phyloP scores from a whole-genome alignment of 2,329 filamentous ascomycete species.

The Apiospora saccharicola region DNA sequence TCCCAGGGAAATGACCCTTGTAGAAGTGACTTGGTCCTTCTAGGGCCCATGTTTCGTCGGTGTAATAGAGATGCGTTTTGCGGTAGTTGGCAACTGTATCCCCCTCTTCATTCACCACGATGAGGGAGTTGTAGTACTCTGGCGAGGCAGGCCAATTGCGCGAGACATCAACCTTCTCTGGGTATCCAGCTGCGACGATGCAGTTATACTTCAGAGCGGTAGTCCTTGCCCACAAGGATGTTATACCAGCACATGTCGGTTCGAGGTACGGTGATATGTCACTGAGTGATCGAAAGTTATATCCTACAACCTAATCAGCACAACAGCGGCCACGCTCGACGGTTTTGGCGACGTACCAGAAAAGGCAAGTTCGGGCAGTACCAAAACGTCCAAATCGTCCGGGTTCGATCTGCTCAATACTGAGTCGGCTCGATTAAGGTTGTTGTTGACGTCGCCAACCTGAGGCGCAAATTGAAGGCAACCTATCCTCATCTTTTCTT shows the following conservation, averaged over 20 bases:
- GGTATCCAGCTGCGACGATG: slow-evolving; percentile 75
- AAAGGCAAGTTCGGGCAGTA: slow-evolving; percentile 81
- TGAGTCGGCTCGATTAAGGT: slow-evolving; percentile 71
- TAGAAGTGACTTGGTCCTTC: slow-evolving; percentile 63
- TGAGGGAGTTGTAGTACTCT: slow-evolving; percentile 53
- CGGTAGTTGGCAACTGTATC: slow-evolving; percentile 68
- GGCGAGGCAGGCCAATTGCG: slow-evolving; percentile 56
- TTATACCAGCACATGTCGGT: slow-evolving; percentile 68
- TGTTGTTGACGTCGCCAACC: slow-evolving; percentile 74
- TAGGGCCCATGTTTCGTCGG: slow-evolving; percentile 68
- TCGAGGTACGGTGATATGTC: slow-evolving; percentile 77
- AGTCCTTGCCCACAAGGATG: slow-evolving; percentile 74
- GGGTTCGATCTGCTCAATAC: slow-evolving; percentile 63
- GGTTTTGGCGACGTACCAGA: slow-evolving; percentile 57
- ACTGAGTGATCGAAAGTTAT: slow-evolving; percentile 76
- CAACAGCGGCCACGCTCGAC: no score
- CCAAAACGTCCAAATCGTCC: slow-evolving; percentile 70
- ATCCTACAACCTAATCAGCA: slow-evolving; percentile 56
- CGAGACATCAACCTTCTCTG: slow-evolving; percentile 67
- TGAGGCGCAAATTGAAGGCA: slow-evolving; percentile 77
- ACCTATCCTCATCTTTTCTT: slow-evolving; percentile 61
- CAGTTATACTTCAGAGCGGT: slow-evolving; percentile 73
- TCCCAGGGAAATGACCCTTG: slow-evolving; percentile 49
- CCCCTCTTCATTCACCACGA: slow-evolving; percentile 65
- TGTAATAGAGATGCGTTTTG: slow-evolving; percentile 65